phyloP scores from a whole-genome alignment of 805 yeast genomes.

The Yamadazyma scolyti region DNA sequence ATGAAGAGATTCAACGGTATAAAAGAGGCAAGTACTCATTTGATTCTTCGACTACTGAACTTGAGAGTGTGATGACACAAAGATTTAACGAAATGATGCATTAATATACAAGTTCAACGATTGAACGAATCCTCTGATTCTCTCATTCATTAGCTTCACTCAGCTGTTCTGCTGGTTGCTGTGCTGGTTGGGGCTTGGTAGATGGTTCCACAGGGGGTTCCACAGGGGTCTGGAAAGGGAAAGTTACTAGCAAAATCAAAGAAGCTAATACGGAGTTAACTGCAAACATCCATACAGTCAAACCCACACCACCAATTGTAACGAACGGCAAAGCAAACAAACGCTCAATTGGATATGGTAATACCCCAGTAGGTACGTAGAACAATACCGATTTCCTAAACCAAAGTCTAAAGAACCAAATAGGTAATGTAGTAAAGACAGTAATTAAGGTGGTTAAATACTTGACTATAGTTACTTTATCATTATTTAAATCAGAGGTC shows the following conservation, averaged over 20 bases:
- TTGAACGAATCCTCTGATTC: too few relatives aligned
- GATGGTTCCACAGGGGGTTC: conserved; percentile 11
- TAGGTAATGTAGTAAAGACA: conserved; percentile 42
- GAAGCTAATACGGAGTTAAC: conserved; percentile 27
- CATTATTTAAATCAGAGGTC: conserved; percentile 33
- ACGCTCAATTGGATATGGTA: conserved; percentile 57
- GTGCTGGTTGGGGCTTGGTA: conserved; percentile 5
- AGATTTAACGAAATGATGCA: conserved; percentile 9
- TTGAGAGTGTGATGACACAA: conserved; percentile 13
- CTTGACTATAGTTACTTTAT: conserved; percentile 31
- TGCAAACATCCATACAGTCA: conserved; percentile 53
- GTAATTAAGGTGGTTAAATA: conserved; percentile 31
- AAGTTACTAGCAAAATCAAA: conserved; percentile 16
- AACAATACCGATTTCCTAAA: conserved; percentile 54
- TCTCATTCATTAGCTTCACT: background rate
- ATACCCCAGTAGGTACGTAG: conserved; percentile 52
- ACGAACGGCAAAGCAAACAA: conserved; percentile 61
- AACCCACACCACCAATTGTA: conserved; percentile 59
- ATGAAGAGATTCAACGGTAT: conserved; percentile 11
- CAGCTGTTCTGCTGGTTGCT: conserved; percentile 7
- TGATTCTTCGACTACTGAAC: conserved; percentile 8
- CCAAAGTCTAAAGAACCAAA: conserved; percentile 47
- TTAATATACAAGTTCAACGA: too few relatives aligned
- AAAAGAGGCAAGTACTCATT: conserved; percentile 12
- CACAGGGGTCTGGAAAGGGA: conserved; percentile 15